Conservation (phyloP, 1,139 yeast genomes). For the Blastobotrys ciferrii region DNA sequence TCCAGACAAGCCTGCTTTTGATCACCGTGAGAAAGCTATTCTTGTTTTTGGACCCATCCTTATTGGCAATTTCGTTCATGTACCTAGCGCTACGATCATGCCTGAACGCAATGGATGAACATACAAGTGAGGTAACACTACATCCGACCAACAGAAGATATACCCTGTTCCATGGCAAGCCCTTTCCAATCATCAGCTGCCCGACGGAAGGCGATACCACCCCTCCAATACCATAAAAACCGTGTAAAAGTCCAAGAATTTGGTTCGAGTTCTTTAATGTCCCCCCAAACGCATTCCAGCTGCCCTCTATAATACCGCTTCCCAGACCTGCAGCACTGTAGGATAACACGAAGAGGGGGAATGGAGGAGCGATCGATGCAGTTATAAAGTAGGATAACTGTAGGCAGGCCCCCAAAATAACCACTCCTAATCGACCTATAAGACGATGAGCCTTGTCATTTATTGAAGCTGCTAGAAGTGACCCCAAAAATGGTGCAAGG, state of each 20-base stretch:
- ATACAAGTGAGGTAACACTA: conserved; percentile 33
- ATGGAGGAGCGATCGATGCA: conserved; percentile 43
- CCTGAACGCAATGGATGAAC: conserved; percentile 23
- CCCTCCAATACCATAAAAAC: conserved; percentile 62
- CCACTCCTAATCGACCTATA: conserved; percentile 44
- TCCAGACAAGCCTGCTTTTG: conserved; percentile 59
- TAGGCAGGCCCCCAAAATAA: conserved; percentile 40
- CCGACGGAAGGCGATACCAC: conserved; percentile 56
- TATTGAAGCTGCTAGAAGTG: conserved; percentile 38
- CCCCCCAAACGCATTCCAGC: conserved; percentile 56
- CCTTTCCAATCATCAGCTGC: conserved; percentile 49
- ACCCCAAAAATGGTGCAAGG: conserved; percentile 37
- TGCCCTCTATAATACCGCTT: conserved; percentile 52
- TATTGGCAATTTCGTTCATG: conserved; percentile 1
- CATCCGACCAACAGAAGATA: conserved; percentile 49
- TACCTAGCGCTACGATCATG: conserved; percentile 22
- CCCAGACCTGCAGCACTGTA: conserved; percentile 62
- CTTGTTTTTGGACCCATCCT: conserved; percentile 3
- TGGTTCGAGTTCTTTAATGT: conserved; percentile 48
- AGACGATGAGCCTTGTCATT: conserved; percentile 40
- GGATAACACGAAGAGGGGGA: conserved; percentile 46
- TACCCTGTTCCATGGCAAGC: conserved; percentile 52
- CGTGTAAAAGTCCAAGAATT: conserved; percentile 55
- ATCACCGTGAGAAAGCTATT: conserved; percentile 27
- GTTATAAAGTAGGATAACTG: conserved; percentile 44